These are phyloP conservation scores for Chalaropsis ovoidea DNA, from an alignment of 2,329 filamentous ascomycete species.

Conservation along the genomic window DNA sequence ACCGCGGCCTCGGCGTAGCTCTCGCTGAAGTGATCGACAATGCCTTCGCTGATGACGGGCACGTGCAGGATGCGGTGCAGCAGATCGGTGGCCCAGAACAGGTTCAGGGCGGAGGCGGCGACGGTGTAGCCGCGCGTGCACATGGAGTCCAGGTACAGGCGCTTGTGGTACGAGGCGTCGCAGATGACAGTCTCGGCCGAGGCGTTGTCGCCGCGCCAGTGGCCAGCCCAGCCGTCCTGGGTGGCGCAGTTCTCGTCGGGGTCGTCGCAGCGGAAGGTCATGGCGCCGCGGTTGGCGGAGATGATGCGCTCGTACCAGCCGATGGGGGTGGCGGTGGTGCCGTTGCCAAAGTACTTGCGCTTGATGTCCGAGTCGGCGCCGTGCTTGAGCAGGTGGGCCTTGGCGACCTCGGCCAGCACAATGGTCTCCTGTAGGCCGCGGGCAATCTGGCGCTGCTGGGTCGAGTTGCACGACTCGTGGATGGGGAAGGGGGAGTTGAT, in stretches of 20 bases:
- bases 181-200: slow-evolving; percentile 61
- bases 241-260: slow-evolving; percentile 53
- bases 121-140: slow-evolving; percentile 56
- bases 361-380: slow-evolving; percentile 50
- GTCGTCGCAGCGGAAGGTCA: slow-evolving; percentile 59
- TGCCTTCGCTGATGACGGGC: slow-evolving; percentile 47
- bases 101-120: slow-evolving; percentile 44
- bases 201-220: slow-evolving; percentile 56
- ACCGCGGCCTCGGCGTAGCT: slow-evolving; percentile 46
- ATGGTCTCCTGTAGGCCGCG: slow-evolving; percentile 50
- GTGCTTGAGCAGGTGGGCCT: slow-evolving; percentile 49
- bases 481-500: slow-evolving; percentile 32
- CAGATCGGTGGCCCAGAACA: slow-evolving; percentile 57
- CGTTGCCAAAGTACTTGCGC: slow-evolving; percentile 56
- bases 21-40: slow-evolving; percentile 53
- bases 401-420: slow-evolving; percentile 49
- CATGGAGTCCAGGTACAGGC: slow-evolving; percentile 48
- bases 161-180: slow-evolving; percentile 48
- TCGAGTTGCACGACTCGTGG: slow-evolving; percentile 56
- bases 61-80: slow-evolving; percentile 58
- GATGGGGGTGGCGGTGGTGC: slow-evolving; percentile 46
- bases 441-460: slow-evolving; percentile 46
- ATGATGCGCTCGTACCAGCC: slow-evolving; percentile 54
- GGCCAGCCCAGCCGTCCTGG: slow-evolving; percentile 50
- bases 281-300: slow-evolving; percentile 45